These are phyloP conservation scores for Mycena rebaudengoi DNA, from an alignment of 768 basidiomycete genomes.

Conservation along the genomic window DNA sequence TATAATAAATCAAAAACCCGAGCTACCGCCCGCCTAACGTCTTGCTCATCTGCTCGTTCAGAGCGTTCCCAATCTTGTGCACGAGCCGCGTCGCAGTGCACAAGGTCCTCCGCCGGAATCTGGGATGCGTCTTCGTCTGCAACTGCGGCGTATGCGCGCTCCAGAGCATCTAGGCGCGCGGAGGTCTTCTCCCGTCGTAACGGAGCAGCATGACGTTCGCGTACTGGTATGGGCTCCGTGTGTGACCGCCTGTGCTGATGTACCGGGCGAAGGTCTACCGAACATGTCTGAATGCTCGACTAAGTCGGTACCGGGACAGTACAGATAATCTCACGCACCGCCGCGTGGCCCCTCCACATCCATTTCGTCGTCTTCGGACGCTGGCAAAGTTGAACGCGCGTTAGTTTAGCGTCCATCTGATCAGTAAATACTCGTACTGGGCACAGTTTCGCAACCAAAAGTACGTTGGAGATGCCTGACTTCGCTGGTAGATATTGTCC, in stretches of 20 bases:
- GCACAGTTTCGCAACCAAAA: slow-evolving; percentile 4
- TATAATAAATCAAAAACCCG: no score
- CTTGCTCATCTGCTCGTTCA: slow-evolving; percentile 56
- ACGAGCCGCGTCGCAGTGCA: slow-evolving; percentile 55
- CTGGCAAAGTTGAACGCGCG: background rate
- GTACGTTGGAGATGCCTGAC: slow-evolving; percentile 14
- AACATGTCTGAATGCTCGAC: background rate
- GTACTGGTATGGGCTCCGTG: slow-evolving; percentile 18
- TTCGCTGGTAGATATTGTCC: slow-evolving; percentile 25
- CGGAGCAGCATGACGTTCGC: slow-evolving; percentile 18
- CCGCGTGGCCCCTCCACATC: background rate
- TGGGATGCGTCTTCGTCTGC: slow-evolving; percentile 53
- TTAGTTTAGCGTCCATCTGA: background rate
- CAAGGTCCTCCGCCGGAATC: slow-evolving; percentile 56
- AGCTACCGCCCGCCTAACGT: no score
- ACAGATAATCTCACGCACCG: background rate
- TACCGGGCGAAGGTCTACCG: background rate
- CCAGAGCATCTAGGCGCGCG: slow-evolving; percentile 52
- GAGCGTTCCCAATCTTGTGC: slow-evolving; percentile 52
- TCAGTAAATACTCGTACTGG: no score
- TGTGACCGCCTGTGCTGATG: slow-evolving; percentile 1
- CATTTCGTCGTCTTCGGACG: background rate
- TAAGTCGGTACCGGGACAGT: no score
- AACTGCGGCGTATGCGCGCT: slow-evolving; percentile 53
- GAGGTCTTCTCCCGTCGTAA: slow-evolving; percentile 50